Base-by-base conservation (phyloP, 2,329 filamentous ascomycete genomes). In the Fusarium protoensiforme region DNA sequence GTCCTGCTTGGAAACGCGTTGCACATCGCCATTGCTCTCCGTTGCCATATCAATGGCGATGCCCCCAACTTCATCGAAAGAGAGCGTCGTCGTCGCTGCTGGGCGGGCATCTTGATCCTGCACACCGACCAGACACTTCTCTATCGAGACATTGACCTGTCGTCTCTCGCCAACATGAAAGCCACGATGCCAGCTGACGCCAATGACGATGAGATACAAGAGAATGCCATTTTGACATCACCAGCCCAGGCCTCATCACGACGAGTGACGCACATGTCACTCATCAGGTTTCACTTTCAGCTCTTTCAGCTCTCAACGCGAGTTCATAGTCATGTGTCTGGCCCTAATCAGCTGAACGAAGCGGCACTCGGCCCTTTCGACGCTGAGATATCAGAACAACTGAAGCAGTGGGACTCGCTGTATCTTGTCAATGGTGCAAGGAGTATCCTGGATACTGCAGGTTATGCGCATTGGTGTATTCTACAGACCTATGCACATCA, bases 401-500 rank as follows among this genome's bases (percentile, higher is more conserved):
- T 68, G 39, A 53, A 62, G 18, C 39, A 63, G 29, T 75, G 72
- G 72, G 64, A 67, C 29, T 60, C 68, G 1, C 2, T 64, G 5
- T 75, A 64, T 29, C 53, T 75, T 10, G 56, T 68, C 9, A 33
- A 69, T 22, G 72, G 72, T 0, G 56, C 56, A 29, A 68, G 31
- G 3, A 75, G 68, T 20, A 60, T 75, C 31, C 13, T 73, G 1
- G 68, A 75, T 31, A 69, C 61, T 3, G 35, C 68, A 5, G 56
- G 71, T 22, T 75, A 75, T 35, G 71, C 71, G 5, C 61, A 73
- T 35, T 73, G 71, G 73, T 70, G 71, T 31, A 41, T 72, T 7
- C 29, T 75, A 2, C 68, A 75, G 48, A 68, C 64, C 2, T 73
- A 69, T 29, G 73, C 73, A 1, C 71, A 75, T 14, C 73, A 75